A percentile compares a stretch with the other conserved stretches of the same genome.
Conservation (phyloP, 1,284 basidiomycete species). For the Anthracocystis walkeri region DNA sequence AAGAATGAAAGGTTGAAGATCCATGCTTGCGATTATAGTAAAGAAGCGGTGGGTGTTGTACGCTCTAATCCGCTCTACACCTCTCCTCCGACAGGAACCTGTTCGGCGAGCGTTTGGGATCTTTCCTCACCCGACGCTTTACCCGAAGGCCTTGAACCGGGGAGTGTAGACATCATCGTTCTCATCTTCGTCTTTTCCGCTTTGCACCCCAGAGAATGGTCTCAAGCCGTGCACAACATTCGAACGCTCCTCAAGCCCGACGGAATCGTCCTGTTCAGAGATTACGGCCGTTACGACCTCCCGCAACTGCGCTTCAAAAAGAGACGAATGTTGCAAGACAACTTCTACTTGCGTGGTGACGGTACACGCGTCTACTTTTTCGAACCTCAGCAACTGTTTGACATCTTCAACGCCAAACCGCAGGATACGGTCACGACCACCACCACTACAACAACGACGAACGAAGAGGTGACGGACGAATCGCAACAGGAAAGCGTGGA, state of each 20-base stretch:
- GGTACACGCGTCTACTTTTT: slow-evolving; percentile 78
- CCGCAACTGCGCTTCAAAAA: slow-evolving; percentile 91
- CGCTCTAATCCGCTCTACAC: slow-evolving; percentile 71
- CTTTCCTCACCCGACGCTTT: slow-evolving; percentile 72
- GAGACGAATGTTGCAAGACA: slow-evolving; percentile 86
- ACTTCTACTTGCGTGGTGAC: slow-evolving; percentile 82
- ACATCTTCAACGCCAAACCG: slow-evolving; percentile 59
- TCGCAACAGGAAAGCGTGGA: neutral
- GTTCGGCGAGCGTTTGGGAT: slow-evolving; percentile 91
- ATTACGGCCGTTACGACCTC: slow-evolving; percentile 92
- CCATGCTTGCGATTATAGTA: slow-evolving; percentile 90
- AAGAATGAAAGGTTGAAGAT: slow-evolving; percentile 81
- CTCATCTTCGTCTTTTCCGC: slow-evolving; percentile 96
- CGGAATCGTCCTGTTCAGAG: slow-evolving; percentile 85
- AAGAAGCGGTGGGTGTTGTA: slow-evolving; percentile 89
- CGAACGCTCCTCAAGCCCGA: slow-evolving; percentile 82
- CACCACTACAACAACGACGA: neutral
- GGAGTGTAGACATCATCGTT: slow-evolving; percentile 85
- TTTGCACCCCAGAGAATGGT: slow-evolving; percentile 93
- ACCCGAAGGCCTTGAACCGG: slow-evolving; percentile 59
- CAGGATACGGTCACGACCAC: slow-evolving; percentile 21
- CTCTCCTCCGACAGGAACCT: slow-evolving; percentile 68
- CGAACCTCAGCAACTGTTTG: slow-evolving; percentile 57
- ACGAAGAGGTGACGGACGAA: neutral
- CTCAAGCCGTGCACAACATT: slow-evolving; percentile 85